Conservation (phyloP, 768 basidiomycete species). For the Termitomyces sp. region DNA sequence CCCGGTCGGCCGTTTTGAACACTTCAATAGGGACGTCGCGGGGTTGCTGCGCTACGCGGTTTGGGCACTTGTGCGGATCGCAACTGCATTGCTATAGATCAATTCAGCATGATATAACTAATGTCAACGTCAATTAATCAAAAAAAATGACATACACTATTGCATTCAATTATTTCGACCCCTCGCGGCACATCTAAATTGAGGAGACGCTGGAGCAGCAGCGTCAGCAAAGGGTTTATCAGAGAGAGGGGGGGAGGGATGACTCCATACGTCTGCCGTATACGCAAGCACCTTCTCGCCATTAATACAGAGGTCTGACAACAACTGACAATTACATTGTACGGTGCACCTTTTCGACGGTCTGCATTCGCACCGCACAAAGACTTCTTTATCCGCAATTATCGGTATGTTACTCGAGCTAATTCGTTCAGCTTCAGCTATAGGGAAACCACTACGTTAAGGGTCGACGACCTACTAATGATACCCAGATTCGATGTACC, state of each 20-base stretch:
- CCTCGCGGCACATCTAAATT: slow-evolving; percentile 35
- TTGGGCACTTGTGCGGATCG: slow-evolving; percentile 32
- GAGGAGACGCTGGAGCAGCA: slow-evolving; percentile 40
- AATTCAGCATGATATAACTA: not conserved
- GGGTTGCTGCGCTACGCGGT: slow-evolving; percentile 57
- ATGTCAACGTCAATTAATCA: not conserved
- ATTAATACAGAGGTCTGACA: slow-evolving; percentile 27
- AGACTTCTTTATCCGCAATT: slow-evolving; percentile 23
- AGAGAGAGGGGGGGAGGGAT: not conserved
- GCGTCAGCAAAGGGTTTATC: not conserved
- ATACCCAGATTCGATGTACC: slow-evolving; percentile 50
- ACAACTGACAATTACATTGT: slow-evolving; percentile 43
- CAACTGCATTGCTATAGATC: slow-evolving; percentile 39
- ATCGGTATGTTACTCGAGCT: slow-evolving; percentile 13
- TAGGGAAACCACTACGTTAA: not conserved
- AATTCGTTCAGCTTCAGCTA: not conserved
- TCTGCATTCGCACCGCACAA: slow-evolving; percentile 42
- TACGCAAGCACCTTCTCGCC: slow-evolving; percentile 36
- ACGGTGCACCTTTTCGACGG: slow-evolving; percentile 21
- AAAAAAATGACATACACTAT: slow-evolving; percentile 34
- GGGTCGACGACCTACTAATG: slow-evolving; percentile 30
- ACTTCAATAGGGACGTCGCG: slow-evolving; percentile 54
- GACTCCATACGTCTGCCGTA: slow-evolving; percentile 26
- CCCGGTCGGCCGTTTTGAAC: slow-evolving; percentile 55
- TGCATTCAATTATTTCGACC: slow-evolving; percentile 60